Base-by-base conservation (phyloP, 306 rosid genomes). In the Sechiopsis laciniata region DNA sequence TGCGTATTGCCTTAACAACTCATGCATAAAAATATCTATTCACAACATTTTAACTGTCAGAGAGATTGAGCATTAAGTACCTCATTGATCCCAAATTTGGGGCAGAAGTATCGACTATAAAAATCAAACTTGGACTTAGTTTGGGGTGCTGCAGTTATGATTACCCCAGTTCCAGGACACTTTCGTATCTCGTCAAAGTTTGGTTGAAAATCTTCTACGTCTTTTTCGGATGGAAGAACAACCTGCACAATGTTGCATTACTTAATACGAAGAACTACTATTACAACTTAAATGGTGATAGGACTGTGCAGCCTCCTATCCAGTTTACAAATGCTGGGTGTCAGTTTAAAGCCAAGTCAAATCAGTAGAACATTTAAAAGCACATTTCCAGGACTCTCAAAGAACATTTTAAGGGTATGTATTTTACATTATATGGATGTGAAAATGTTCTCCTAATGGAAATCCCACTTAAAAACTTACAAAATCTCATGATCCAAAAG, bases 121-220 rank as follows among this genome's bases (percentile, higher is more conserved):
- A 90, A 83, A 64, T 93, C 97, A 81, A 87, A 90, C 53, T 81
- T 86, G 0, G 94, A 90, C 42, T 75, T 87, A 1, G 85, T 79
- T 75, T 89, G 83, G 72, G 96, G 84, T 62, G 55, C 53, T 42
- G 83, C 96, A 0, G 97, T 63, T 75, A 85, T 80, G 74, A 86
- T 79, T 24, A 93, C 1, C 73, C 97, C 98, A 20, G 17, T 45
- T 75, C 86, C 91, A 2, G 96, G 94, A 73, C 75, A 83, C 64
- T 86, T 86, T 35, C 40, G 13, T n/a, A 88, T 77, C 58, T 80
- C 96, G 77, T 81, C 88, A 53, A 81, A 0, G 14, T 82, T 71
- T 3, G 95, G 96, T 80, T 82, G 72, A 16, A 88, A n/a, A 77
- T 87, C 90, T 57, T 9, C 29, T 1, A 91, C 88, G 70, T 63